These are phyloP conservation scores for Astrephomene gubernaculifera DNA, from an alignment of 139 green algal species.

Conservation along the genomic window DNA sequence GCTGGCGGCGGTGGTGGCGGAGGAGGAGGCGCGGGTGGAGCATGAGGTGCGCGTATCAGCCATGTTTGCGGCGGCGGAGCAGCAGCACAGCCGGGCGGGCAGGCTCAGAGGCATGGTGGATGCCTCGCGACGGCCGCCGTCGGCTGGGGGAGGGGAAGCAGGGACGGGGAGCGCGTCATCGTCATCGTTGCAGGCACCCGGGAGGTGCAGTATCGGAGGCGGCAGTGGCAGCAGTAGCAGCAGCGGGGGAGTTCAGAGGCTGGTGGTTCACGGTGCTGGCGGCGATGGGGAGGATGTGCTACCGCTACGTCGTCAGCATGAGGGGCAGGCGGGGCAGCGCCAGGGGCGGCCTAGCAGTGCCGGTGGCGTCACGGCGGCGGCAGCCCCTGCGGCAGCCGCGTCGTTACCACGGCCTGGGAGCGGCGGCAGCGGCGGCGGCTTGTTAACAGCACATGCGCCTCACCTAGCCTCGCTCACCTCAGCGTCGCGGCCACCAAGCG, in stretches of 20 bases:
- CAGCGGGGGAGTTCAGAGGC: background rate
- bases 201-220: background rate
- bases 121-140: conserved; percentile 33
- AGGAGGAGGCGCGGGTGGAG: conserved; percentile 49
- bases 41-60: conserved; percentile 48
- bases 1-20: conserved; percentile 35
- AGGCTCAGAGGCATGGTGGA: conserved; percentile 52
- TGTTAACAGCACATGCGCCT: too few species aligned
- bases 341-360: background rate
- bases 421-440: conserved; percentile 2
- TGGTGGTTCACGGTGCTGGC: background rate
- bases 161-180: background rate
- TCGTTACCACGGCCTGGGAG: conserved; percentile 19
- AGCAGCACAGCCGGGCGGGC: conserved; percentile 20
- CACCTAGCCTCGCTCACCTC: too few species aligned
- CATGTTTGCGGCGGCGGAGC: conserved; percentile 53
- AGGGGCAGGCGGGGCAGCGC: background rate
- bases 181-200: background rate
- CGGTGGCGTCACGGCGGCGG: background rate
- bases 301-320: background rate
- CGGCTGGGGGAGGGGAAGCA: background rate
- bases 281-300: background rate
- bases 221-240: too few species aligned
- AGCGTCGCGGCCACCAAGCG: background rate
- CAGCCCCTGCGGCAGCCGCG: background rate